Conservation (phyloP, 345 rosid species). For the Microcos paniculata region DNA sequence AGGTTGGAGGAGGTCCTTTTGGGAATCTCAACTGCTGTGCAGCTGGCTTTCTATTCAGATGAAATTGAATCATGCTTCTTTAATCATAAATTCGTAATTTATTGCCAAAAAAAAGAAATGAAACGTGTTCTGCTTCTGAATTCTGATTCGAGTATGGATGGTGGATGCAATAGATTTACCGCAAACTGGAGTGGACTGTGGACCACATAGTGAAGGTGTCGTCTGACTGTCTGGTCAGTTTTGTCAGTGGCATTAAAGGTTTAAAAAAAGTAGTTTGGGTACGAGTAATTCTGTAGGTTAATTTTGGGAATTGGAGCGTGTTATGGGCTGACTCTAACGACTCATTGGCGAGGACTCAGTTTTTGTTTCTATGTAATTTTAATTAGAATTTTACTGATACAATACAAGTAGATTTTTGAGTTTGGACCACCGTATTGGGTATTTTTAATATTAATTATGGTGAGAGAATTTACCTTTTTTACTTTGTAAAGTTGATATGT, state of each 20-base stretch:
- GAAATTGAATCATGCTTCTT: neutral
- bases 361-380: slow-evolving; percentile 1
- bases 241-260: neutral
- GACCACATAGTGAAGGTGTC: slow-evolving; percentile 3
- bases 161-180: neutral
- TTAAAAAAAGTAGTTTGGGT: neutral
- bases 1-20: slow-evolving; percentile 5
- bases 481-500: neutral
- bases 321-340: neutral
- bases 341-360: neutral
- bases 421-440: neutral
- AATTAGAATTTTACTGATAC: neutral
- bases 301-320: neutral
- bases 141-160: neutral
- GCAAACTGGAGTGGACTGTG: neutral
- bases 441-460: neutral
- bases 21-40: neutral
- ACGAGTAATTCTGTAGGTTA: neutral
- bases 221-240: neutral
- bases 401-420: neutral
- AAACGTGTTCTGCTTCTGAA: neutral
- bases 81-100: neutral
- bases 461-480: neutral
- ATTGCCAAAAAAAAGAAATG: neutral
- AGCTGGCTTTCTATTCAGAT: neutral